Base-by-base conservation (phyloP, 1,284 basidiomycete species). In the Salmacisia buchloeana region DNA sequence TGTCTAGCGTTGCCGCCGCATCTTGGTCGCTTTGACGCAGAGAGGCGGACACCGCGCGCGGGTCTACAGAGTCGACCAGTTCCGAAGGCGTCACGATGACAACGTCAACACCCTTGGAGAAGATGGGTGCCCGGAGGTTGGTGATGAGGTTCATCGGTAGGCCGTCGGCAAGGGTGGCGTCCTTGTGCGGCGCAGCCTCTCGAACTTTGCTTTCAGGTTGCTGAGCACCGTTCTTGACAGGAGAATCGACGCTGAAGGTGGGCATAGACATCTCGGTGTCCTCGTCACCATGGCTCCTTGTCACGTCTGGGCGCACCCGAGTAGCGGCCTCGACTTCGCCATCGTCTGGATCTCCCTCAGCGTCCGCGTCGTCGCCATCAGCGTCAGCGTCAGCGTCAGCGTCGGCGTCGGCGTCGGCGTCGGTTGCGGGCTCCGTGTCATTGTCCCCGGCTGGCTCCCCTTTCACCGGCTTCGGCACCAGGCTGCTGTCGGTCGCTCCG, bases 131-230 rank as follows among this genome's bases (percentile, higher is more conserved):
- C 12, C 77, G 72, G 3, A 78, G 63, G 2, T 73, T 74, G 6
- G 70, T 69, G 18, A 75, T 63, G 36, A 79, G 61, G 34, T 69
- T 69, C 6, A 70, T 68, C 7, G 75, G 77, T n/a, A 78, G 43
- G 46, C 70, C 72, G 12, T 64, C 65, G 2, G 66, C 62, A 21
- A 79, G 74, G 4, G 76, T 78, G 13, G 67, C 64, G 23, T 77
- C 69, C 15, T 69, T 66, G 45, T 65, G 59, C 25, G 65, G 63
- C 0, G 65, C 65, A 31, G 60, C 68, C 31, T 35, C 33, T 21
- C 64, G 69, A 57, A 71, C 60, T 39, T 46, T 21, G 15, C n/a
- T n/a, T n/a, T 7, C 23, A 4, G 82, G 58, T 84, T 83, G 21
- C 61, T 63, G 21, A 35, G 38, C 23, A 61, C 60, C 31, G 72